A percentile compares a stretch with the other conserved stretches of the same genome.
Conservation (phyloP, 495 filamentous ascomycete species). For the Tirmania nivea region DNA sequence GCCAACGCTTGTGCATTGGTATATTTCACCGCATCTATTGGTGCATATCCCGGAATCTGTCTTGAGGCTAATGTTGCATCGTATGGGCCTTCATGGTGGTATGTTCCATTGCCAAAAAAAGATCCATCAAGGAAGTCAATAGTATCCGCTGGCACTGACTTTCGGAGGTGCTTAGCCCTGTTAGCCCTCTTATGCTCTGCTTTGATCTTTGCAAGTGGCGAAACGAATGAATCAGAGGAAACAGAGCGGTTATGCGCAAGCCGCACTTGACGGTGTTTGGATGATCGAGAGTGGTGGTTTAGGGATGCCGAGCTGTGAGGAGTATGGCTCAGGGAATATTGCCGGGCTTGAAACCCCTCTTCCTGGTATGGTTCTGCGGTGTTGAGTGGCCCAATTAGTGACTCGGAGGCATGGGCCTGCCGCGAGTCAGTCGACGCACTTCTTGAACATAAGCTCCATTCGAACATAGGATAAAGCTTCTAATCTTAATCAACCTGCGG, state of each 20-base stretch:
- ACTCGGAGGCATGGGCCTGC: too few relatives aligned
- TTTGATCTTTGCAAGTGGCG: background rate
- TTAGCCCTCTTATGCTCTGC: background rate
- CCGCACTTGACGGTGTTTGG: too few relatives aligned
- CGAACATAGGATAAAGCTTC: too few relatives aligned
- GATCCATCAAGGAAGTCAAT: background rate
- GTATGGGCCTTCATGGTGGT: slow-evolving; percentile 86
- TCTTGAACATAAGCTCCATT: too few relatives aligned
- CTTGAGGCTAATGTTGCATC: slow-evolving; percentile 60
- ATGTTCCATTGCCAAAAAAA: slow-evolving; percentile 18
- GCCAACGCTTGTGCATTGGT: slow-evolving; percentile 58
- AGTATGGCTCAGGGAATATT: too few relatives aligned
- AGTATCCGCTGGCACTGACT: background rate
- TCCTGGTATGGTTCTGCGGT: too few relatives aligned
- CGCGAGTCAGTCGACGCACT: too few relatives aligned
- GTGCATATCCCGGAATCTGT: slow-evolving; percentile 34
- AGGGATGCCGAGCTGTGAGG: too few relatives aligned
- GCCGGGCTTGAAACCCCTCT: too few relatives aligned
- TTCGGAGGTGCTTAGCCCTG: background rate
- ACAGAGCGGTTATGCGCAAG: background rate
- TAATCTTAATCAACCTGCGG: too few relatives aligned
- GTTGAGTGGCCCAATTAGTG: too few relatives aligned
- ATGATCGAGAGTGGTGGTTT: too few relatives aligned
- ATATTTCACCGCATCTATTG: slow-evolving; percentile 52
- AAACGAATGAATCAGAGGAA: background rate